These are phyloP conservation scores for Zygosaccharomyces sapae DNA, from an alignment of 1,139 yeast genomes.

Conservation along the genomic window DNA sequence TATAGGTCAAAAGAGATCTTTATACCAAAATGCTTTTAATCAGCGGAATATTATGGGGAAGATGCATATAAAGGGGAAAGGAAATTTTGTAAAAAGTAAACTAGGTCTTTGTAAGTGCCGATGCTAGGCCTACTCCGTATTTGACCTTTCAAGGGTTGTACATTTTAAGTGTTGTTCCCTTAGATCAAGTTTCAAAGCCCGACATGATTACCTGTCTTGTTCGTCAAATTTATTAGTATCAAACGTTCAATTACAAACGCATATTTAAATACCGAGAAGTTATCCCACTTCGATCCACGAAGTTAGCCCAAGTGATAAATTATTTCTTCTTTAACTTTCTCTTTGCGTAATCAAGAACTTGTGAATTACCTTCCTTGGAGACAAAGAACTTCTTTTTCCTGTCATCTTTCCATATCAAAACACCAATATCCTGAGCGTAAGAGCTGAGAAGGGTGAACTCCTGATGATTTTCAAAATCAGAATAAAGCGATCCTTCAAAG, in stretches of 20 bases:
- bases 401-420: constrained; percentile 76
- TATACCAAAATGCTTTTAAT: too few relatives aligned
- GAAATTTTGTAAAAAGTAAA: too few relatives aligned
- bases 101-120: too few relatives aligned
- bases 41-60: too few relatives aligned
- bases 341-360: constrained; percentile 81
- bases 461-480: constrained; percentile 72
- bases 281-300: not conserved
- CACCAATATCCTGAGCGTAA: constrained; percentile 90
- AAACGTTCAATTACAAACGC: not conserved
- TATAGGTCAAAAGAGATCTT: too few relatives aligned
- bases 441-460: constrained; percentile 71
- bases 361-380: constrained; percentile 81
- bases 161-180: not conserved
- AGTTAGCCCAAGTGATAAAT: not conserved
- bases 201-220: too few relatives aligned
- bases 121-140: too few relatives aligned
- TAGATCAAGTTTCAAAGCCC: not conserved
- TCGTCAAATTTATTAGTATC: not conserved
- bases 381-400: constrained; percentile 66
- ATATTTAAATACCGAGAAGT: not conserved
- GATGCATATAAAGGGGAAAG: too few relatives aligned
- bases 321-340: constrained; percentile 40
- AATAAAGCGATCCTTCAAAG: constrained; percentile 81
- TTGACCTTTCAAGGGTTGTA: not conserved